Evolutionary conservation across 331 rosid species (phyloP).

Genomic region (Stylosanthes scabra): DNA sequence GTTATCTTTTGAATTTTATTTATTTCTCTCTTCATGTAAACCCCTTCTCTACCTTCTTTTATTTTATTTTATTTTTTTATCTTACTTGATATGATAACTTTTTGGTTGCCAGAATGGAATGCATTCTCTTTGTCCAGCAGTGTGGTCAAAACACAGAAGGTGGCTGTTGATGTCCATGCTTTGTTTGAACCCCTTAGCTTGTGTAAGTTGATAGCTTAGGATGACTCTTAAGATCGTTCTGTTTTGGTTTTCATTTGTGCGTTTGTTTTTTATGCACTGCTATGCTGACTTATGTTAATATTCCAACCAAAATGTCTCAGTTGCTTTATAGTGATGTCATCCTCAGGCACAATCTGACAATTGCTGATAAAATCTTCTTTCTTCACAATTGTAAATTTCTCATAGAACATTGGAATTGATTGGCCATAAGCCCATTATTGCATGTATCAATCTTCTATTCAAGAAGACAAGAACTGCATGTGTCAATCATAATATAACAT

Average conservation of each 20-base stretch:
- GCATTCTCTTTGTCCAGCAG: too few relatives aligned
- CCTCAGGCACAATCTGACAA: background rate
- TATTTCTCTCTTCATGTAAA: background rate
- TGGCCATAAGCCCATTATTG: background rate
- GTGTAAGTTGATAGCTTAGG: constrained; percentile 76
- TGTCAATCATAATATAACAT: too few relatives aligned
- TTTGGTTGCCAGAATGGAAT: constrained; percentile 43
- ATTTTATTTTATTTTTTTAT: background rate
- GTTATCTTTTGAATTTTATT: background rate
- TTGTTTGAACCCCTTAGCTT: constrained; percentile 82
- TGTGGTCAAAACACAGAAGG: too few relatives aligned
- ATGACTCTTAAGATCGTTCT: constrained; percentile 3
- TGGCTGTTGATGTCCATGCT: too few relatives aligned
- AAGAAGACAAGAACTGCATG: background rate
- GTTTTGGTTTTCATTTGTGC: constrained; percentile 7
- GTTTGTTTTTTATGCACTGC: background rate
- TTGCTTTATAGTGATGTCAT: constrained; percentile 10
- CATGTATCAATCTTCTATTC: constrained; percentile 2
- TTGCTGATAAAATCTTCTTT: background rate
- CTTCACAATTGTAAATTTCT: background rate
- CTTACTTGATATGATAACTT: background rate
- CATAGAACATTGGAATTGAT: background rate
- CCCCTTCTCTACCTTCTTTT: background rate
- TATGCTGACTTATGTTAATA: background rate
- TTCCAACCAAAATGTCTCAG: background rate